Percentiles rank a stretch among this genome's conserved stretches.
phyloP scores from a whole-genome alignment of 208 protist genomes.

The Leishmania aethiopica region DNA sequence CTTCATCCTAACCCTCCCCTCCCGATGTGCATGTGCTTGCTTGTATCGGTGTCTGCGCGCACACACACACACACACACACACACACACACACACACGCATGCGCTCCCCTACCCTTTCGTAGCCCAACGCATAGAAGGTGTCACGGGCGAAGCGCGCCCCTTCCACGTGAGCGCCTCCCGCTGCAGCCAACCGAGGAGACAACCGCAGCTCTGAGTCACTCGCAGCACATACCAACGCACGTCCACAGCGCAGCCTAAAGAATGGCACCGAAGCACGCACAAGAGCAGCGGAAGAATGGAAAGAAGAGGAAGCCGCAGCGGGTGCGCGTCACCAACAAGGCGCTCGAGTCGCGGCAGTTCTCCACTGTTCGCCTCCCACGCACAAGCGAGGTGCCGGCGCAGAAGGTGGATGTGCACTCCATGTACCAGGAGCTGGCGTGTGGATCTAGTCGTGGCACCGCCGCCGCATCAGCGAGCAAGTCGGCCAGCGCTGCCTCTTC shows the following conservation, averaged over 20 bases:
- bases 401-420: conserved; percentile 55
- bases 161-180: background rate
- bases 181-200: background rate
- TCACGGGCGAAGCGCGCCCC: background rate
- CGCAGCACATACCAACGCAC: conserved; percentile 2
- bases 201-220: background rate
- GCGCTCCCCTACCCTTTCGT: background rate
- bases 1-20: background rate
- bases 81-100: background rate
- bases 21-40: background rate
- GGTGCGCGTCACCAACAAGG: conserved; percentile 79
- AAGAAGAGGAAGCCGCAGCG: conserved; percentile 61
- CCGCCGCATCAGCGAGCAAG: background rate
- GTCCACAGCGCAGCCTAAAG: background rate
- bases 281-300: conserved; percentile 15
- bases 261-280: conserved; percentile 26
- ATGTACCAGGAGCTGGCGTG: conserved; percentile 37
- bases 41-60: background rate
- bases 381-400: conserved; percentile 47
- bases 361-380: conserved; percentile 70
- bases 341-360: conserved; percentile 74
- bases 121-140: background rate
- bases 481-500: background rate
- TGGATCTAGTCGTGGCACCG: background rate
- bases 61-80: background rate